Base-by-base conservation (phyloP, 805 yeast species). In the Saccharomyces jurei region DNA sequence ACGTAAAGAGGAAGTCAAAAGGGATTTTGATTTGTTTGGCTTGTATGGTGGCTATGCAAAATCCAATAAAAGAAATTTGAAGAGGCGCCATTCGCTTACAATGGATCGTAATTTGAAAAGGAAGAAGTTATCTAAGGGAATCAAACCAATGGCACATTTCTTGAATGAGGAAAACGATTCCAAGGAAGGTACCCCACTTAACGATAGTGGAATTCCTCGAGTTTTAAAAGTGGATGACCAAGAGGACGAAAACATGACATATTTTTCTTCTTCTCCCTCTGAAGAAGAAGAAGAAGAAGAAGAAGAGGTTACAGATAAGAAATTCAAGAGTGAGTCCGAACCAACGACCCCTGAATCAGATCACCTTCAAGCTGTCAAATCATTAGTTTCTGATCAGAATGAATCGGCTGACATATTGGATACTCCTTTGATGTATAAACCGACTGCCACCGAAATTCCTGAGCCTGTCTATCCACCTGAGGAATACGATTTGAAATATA, bases 401-500 rank as follows among this genome's bases (percentile, higher is more conserved):
- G 9, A 46, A 17, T 36, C 48, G n/a, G 26, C 48, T n/a, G 61
- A 60, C 36, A 50, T 56, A 48, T 49, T 61, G 56, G 60, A 57
- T 2, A 58, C 67, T 44, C 74, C 72, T 27, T 60, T 57, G 22
- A 58, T 61, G 8, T 86, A 79, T 61, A 73, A 74, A 53, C 89
- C 95, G 0, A 71, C 80, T 0, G 58, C 60, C 1, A 71, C 77
- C 2, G 77, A 66, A 1, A 54, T 58, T 3, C 89, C 92, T 1
- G 57, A 65, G 13, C 77, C 89, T 0, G 89, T 86, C 2, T 82
- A 74, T 54, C 77, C 77, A 13, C 78, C 75, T 48, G 70, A 69
- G 41, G 32, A 58, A 10, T 44, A 51, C 11, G 47, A 50, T 11
- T 32, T 48, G 50, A 41, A 17, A 10, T 14, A 32, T 2, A 22